Evolutionary conservation across 2,329 filamentous ascomycete genomes (phyloP).

Genomic region (Arthrinium puccinioides): DNA sequence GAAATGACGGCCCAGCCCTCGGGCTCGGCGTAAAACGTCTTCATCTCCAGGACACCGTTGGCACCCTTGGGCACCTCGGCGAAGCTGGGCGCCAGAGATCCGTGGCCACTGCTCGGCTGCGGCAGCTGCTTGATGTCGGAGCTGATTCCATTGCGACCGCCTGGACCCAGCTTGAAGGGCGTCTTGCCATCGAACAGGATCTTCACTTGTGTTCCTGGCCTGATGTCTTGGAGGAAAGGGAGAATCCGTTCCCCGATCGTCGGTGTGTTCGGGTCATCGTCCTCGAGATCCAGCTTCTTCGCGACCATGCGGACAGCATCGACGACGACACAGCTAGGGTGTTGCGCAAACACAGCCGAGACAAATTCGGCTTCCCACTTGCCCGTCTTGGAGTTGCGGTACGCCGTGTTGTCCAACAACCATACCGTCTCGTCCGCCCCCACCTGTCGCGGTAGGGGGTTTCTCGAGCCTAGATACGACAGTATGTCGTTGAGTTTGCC

Average conservation of each 20-base stretch:
- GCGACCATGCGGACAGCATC: slow-evolving; percentile 65
- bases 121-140: slow-evolving; percentile 44
- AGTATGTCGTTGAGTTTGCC: slow-evolving; percentile 31
- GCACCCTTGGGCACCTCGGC: slow-evolving; percentile 44
- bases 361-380: slow-evolving; percentile 79
- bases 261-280: slow-evolving; percentile 47
- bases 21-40: slow-evolving; percentile 66
- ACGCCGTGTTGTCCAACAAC: slow-evolving; percentile 87
- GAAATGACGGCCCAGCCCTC: slow-evolving; percentile 82
- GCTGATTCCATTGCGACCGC: slow-evolving; percentile 65
- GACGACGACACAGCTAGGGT: slow-evolving; percentile 59
- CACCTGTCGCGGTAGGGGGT: slow-evolving; percentile 53
- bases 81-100: slow-evolving; percentile 31
- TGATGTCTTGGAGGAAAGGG: slow-evolving; percentile 72
- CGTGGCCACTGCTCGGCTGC: slow-evolving; percentile 39
- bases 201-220: slow-evolving; percentile 62
- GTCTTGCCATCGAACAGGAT: slow-evolving; percentile 45
- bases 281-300: slow-evolving; percentile 58
- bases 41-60: slow-evolving; percentile 52
- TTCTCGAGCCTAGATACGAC: slow-evolving; percentile 42
- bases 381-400: slow-evolving; percentile 40
- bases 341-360: slow-evolving; percentile 69
- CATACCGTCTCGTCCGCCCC: slow-evolving; percentile 68
- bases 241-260: slow-evolving; percentile 62
- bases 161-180: slow-evolving; percentile 56